These are phyloP conservation scores for Nitzschia sp. DNA, from an alignment of 108 stramenopile species.

Conservation along the genomic window DNA sequence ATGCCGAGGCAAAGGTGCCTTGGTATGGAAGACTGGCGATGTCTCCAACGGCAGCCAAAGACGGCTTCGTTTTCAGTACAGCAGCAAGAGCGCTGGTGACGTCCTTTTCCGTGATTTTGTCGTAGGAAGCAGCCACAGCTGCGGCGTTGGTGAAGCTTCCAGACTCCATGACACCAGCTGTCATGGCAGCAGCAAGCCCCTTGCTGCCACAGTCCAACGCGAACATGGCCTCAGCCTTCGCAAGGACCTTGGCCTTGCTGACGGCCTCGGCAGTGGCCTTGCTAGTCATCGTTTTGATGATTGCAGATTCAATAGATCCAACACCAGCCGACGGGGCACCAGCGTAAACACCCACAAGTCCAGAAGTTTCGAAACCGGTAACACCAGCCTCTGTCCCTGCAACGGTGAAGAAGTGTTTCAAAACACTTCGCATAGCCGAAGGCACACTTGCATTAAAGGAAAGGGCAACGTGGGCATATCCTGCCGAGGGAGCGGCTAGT, in stretches of 20 bases:
- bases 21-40: slow-evolving; percentile 75
- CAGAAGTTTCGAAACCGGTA: slow-evolving; percentile 54
- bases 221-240: slow-evolving; percentile 76
- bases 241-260: slow-evolving; percentile 67
- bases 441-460: slow-evolving; percentile 62
- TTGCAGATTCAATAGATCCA: slow-evolving; percentile 49
- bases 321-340: slow-evolving; percentile 55
- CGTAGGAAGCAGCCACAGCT: slow-evolving; percentile 63
- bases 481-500: slow-evolving; percentile 64
- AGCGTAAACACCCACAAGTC: slow-evolving; percentile 81
- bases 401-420: slow-evolving; percentile 64
- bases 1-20: slow-evolving; percentile 61
- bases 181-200: slow-evolving; percentile 77
- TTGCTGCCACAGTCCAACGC: slow-evolving; percentile 75
- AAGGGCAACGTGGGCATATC: slow-evolving; percentile 82
- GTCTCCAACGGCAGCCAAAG: slow-evolving; percentile 86
- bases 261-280: slow-evolving; percentile 53
- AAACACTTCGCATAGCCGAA: slow-evolving; percentile 57
- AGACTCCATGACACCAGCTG: slow-evolving; percentile 71
- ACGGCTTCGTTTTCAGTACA: slow-evolving; percentile 68
- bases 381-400: slow-evolving; percentile 48
- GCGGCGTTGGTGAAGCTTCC: slow-evolving; percentile 58
- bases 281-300: slow-evolving; percentile 51
- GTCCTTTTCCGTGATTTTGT: slow-evolving; percentile 58
- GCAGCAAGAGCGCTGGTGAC: slow-evolving; percentile 57